Evolutionary conservation across 176 grass and related monocot genomes (phyloP).

Genomic region (Leersia perrieri): DNA sequence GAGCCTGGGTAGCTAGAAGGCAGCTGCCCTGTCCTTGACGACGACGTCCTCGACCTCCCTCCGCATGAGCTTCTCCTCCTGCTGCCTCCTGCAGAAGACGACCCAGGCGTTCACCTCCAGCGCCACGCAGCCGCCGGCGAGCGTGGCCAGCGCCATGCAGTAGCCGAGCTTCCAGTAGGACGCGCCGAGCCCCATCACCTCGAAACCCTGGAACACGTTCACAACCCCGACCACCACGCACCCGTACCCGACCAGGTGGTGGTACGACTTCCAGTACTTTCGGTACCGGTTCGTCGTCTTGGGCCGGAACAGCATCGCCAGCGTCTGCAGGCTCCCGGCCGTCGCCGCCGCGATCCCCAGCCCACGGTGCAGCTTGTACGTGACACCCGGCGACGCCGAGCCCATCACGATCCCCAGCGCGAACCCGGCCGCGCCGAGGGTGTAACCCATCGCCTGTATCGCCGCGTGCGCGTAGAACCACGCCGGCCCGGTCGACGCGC

Average conservation of each 20-base stretch:
- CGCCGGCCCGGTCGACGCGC: constrained; percentile 51
- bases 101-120: constrained; percentile 99
- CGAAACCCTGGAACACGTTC: constrained; percentile 97
- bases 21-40: constrained; percentile 54
- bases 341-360: constrained; percentile 77
- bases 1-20: constrained; percentile 3
- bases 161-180: constrained; percentile 95
- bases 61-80: constrained; percentile 63
- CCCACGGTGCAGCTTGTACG: constrained; percentile 78
- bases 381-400: constrained; percentile 56
- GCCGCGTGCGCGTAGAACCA: constrained; percentile 96
- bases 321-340: constrained; percentile 78
- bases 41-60: constrained; percentile 55
- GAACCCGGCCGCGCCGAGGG: constrained; percentile 68
- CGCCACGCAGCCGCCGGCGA: constrained; percentile 71
- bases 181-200: constrained; percentile 77
- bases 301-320: constrained; percentile 84
- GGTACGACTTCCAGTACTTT: constrained; percentile 99
- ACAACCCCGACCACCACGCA: constrained; percentile 89
- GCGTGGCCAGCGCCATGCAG: constrained; percentile 77
- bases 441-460: constrained; percentile 59
- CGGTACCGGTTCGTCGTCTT: constrained; percentile 94
- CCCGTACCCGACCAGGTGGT: constrained; percentile 94
- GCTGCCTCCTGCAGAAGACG: constrained; percentile 69
- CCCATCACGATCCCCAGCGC: constrained; percentile 87